A percentile compares a stretch with the other conserved stretches of the same genome.
Evolutionary conservation across 208 protist genomes (phyloP).

Genomic region (Trypanosoma platydactyli): DNA sequence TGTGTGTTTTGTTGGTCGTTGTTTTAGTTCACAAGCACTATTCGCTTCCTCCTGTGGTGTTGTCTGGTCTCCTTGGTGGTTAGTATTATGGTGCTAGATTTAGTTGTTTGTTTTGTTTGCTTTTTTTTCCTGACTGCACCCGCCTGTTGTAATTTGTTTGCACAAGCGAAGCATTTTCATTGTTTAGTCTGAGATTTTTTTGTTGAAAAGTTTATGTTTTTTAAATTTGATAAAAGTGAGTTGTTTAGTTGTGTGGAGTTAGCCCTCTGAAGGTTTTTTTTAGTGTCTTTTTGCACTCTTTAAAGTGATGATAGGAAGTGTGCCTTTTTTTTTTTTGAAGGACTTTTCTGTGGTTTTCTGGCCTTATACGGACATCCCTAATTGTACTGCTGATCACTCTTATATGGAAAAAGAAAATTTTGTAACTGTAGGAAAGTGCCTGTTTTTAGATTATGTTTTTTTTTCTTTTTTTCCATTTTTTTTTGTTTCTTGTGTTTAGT

Average conservation of each 20-base stretch:
- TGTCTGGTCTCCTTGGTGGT: conserved; percentile 27
- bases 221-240: background rate
- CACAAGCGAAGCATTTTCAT: too few relatives aligned
- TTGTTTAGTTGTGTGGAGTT: background rate
- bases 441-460: too few relatives aligned
- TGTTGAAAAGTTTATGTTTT: background rate
- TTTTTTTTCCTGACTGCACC: conserved; percentile 9
- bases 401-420: too few relatives aligned
- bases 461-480: conserved; percentile 5
- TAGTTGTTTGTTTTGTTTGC: conserved; percentile 4
- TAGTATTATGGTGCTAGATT: conserved; percentile 48
- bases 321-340: conserved; percentile 15
- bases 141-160: too few relatives aligned
- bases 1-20: background rate
- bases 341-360: too few relatives aligned
- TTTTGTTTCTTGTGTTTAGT: conserved; percentile 1
- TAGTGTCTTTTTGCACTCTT: conserved; percentile 10
- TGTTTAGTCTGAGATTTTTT: too few relatives aligned
- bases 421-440: too few relatives aligned
- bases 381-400: too few relatives aligned
- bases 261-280: background rate
- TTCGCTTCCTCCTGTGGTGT: conserved; percentile 37
- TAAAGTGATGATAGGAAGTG: background rate
- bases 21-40: conserved; percentile 21
- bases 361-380: too few relatives aligned